Percentiles rank a stretch among this genome's conserved stretches.
Conservation (phyloP, 2,329 filamentous ascomycete species). For the Cercospora citrullina region DNA sequence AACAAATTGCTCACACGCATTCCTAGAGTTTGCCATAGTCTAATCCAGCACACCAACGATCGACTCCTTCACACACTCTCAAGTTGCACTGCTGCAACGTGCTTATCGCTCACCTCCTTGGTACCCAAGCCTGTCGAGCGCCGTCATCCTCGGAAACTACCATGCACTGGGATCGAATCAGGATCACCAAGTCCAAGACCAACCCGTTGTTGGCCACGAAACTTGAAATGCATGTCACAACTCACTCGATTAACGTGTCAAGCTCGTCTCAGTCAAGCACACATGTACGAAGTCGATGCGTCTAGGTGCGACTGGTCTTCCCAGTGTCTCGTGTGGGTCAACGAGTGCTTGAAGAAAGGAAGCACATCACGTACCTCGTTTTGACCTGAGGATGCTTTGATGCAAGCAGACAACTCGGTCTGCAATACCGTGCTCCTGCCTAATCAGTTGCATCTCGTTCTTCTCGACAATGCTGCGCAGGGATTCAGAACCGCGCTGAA, state of each 20-base stretch:
- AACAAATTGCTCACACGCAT: background rate
- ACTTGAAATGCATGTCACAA: background rate
- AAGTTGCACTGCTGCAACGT: background rate
- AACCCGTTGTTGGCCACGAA: background rate
- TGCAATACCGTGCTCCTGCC: background rate
- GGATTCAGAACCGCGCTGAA: background rate
- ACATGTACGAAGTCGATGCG: background rate
- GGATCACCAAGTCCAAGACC: background rate
- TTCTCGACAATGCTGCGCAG: background rate
- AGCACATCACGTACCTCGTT: background rate
- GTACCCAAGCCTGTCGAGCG: background rate
- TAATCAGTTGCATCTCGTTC: background rate
- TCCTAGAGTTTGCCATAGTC: background rate
- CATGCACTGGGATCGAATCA: background rate
- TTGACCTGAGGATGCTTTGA: background rate
- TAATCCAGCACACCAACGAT: background rate
- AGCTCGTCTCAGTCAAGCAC: background rate
- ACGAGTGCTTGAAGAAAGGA: background rate
- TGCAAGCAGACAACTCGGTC: background rate
- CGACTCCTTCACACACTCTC: background rate
- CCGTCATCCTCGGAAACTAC: background rate
- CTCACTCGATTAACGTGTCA: background rate
- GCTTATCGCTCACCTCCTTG: background rate
- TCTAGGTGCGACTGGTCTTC: background rate
- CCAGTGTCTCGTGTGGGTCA: background rate